These are phyloP conservation scores for Ramularia collo-cygni DNA, from an alignment of 2,329 filamentous ascomycete genomes.

Conservation along the genomic window DNA sequence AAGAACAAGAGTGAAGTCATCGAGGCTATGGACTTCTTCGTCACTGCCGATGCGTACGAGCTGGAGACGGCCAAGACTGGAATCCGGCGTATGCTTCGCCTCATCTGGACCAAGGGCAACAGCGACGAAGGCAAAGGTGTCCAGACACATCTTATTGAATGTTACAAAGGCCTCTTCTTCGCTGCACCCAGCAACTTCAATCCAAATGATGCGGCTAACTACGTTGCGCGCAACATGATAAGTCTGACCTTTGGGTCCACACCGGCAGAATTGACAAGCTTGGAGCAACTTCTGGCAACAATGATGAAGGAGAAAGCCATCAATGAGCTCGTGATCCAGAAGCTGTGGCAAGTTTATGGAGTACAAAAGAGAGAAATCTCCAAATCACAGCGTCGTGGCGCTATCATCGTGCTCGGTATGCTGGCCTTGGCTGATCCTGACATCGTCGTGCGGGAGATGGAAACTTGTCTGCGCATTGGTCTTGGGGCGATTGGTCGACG, in stretches of 20 bases:
- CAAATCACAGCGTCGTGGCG: slow-evolving; percentile 77
- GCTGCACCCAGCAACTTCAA: slow-evolving; percentile 86
- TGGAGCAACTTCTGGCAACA: slow-evolving; percentile 88
- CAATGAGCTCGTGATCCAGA: slow-evolving; percentile 76
- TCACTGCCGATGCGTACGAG: slow-evolving; percentile 91
- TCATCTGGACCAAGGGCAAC: slow-evolving; percentile 99
- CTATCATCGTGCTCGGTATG: slow-evolving; percentile 97
- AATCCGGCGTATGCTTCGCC: slow-evolving; percentile 87
- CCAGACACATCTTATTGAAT: slow-evolving; percentile 92
- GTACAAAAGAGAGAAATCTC: slow-evolving; percentile 92
- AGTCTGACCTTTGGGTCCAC: slow-evolving; percentile 94
- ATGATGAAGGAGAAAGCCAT: slow-evolving; percentile 96
- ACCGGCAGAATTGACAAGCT: slow-evolving; percentile 85
- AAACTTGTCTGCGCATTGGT: slow-evolving; percentile 85
- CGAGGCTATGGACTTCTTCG: slow-evolving; percentile 98
- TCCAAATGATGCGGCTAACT: slow-evolving; percentile 85
- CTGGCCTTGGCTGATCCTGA: slow-evolving; percentile 85
- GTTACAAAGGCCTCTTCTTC: slow-evolving; percentile 93
- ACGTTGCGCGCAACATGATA: slow-evolving; percentile 97
- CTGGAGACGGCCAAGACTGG: slow-evolving; percentile 87
- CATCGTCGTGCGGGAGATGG: slow-evolving; percentile 90
- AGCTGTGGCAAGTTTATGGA: slow-evolving; percentile 96
- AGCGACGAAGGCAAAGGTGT: slow-evolving; percentile 98
- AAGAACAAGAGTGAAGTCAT: slow-evolving; percentile 98
- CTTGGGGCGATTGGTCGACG: slow-evolving; percentile 71